Evolutionary conservation across 805 yeast species (phyloP).

Genomic region (Ogataea polymorpha): DNA sequence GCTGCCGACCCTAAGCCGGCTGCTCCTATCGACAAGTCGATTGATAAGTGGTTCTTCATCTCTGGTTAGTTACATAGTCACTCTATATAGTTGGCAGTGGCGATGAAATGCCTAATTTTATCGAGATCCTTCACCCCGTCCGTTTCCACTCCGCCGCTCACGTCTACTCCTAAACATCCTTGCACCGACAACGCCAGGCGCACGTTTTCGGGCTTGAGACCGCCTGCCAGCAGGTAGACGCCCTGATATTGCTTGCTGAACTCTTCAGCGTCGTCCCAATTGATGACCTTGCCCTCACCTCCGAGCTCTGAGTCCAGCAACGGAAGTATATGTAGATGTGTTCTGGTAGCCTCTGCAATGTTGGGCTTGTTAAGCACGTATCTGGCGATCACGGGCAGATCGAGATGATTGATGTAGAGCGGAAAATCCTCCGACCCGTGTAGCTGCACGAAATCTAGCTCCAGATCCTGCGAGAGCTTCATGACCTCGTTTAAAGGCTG

Average conservation of each 20-base stretch:
- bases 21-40: slow-evolving; percentile 93
- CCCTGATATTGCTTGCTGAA: slow-evolving; percentile 34
- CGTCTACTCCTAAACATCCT: slow-evolving; percentile 89
- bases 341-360: slow-evolving; percentile 21
- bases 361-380: slow-evolving; percentile 57
- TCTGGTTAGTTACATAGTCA: slow-evolving; percentile 47
- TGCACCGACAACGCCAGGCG: slow-evolving; percentile 41
- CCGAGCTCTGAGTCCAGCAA: slow-evolving; percentile 86
- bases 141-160: slow-evolving; percentile 91
- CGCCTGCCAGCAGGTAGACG: slow-evolving; percentile 80
- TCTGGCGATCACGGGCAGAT: slow-evolving; percentile 68
- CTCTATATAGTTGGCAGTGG: slow-evolving; percentile 38
- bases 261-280: slow-evolving; percentile 57
- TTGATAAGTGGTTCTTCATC: slow-evolving; percentile 98
- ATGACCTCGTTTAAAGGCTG: slow-evolving; percentile 66
- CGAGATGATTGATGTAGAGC: slow-evolving; percentile 36
- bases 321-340: slow-evolving; percentile 48
- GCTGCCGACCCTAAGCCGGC: slow-evolving; percentile 69
- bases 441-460: slow-evolving; percentile 77
- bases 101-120: slow-evolving; percentile 61
- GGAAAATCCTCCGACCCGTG: slow-evolving; percentile 73
- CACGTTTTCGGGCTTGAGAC: slow-evolving; percentile 76
- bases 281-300: slow-evolving; percentile 81
- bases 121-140: slow-evolving; percentile 65
- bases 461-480: slow-evolving; percentile 38